Percentiles rank a stretch among this genome's conserved stretches.
These are phyloP conservation scores for Leccinum boreale DNA, from an alignment of 768 basidiomycete genomes.

Conservation along the genomic window DNA sequence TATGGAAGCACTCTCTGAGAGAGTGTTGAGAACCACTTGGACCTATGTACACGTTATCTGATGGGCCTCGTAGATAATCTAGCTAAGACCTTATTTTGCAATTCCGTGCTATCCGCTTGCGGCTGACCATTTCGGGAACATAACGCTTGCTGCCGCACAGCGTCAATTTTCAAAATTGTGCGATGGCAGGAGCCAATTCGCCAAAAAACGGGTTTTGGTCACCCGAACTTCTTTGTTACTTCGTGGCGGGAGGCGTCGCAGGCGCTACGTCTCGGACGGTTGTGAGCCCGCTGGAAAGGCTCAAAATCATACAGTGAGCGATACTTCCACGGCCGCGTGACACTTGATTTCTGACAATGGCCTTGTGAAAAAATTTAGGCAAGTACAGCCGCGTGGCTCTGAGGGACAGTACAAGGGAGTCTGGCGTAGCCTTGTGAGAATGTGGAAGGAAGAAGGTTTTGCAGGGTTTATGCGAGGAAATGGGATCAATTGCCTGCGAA, in stretches of 20 bases:
- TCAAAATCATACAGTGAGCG: constrained; percentile 95
- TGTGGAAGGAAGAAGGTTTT: constrained; percentile 93
- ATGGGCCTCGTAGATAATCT: not conserved
- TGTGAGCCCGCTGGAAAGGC: constrained; percentile 85
- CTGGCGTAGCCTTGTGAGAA: constrained; percentile 75
- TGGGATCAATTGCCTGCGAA: constrained; percentile 85
- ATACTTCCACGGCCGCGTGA: not conserved
- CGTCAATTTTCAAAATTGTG: not conserved
- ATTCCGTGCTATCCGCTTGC: constrained; percentile 12
- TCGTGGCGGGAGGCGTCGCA: constrained; percentile 53
- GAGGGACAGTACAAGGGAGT: constrained; percentile 78
- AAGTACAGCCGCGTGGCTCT: constrained; percentile 76
- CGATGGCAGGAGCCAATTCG: constrained; percentile 23
- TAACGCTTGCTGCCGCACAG: constrained; percentile 5
- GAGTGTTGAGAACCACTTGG: not conserved
- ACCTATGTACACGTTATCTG: not conserved
- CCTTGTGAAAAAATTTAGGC: constrained; percentile 44
- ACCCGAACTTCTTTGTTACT: constrained; percentile 41
- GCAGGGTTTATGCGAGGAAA: constrained; percentile 94
- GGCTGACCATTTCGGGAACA: not conserved
- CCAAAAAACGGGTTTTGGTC: constrained; percentile 30
- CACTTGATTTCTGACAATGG: not conserved
- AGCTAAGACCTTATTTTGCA: not conserved
- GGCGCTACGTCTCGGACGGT: constrained; percentile 82
- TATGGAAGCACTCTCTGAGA: not conserved